Evolutionary conservation across 192 early-diverging fungal genomes (phyloP).

Genomic region (Dissophora ornata): DNA sequence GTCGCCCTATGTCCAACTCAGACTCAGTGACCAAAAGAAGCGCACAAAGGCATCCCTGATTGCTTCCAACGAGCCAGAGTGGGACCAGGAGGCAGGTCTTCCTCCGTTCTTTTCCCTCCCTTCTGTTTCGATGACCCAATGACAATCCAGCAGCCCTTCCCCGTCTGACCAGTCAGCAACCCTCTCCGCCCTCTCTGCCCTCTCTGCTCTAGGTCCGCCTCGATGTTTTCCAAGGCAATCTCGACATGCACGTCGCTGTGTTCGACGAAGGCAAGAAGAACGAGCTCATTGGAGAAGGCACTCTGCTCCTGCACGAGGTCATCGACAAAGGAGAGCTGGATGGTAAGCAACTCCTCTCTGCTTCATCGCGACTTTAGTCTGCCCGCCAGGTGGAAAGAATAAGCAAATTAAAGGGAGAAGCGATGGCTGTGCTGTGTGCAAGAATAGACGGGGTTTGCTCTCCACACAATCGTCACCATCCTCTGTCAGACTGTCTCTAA

Average conservation of each 20-base stretch:
- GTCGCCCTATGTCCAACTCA: constrained; percentile 50
- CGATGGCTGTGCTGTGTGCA: too few relatives aligned
- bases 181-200: not conserved
- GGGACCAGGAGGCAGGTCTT: constrained; percentile 51
- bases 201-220: constrained; percentile 19
- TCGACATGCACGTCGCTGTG: constrained; percentile 32
- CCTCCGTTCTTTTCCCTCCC: not conserved
- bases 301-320: constrained; percentile 41
- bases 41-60: constrained; percentile 49
- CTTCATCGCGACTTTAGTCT: not conserved
- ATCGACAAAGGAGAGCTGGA: constrained; percentile 52
- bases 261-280: constrained; percentile 44
- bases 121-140: too few relatives aligned
- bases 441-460: not conserved
- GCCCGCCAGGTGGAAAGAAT: too few relatives aligned
- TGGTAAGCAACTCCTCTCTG: constrained; percentile 19
- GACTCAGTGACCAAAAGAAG: constrained; percentile 37
- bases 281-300: constrained; percentile 46
- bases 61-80: constrained; percentile 48
- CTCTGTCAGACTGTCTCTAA: too few relatives aligned
- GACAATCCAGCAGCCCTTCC: too few relatives aligned
- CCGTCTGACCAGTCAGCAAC: not conserved
- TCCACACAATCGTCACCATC: not conserved
- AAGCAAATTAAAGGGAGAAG: too few relatives aligned
- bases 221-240: constrained; percentile 39